Base-by-base conservation (phyloP, 352 stramenopile species). In the Globisporangium ultimum region DNA sequence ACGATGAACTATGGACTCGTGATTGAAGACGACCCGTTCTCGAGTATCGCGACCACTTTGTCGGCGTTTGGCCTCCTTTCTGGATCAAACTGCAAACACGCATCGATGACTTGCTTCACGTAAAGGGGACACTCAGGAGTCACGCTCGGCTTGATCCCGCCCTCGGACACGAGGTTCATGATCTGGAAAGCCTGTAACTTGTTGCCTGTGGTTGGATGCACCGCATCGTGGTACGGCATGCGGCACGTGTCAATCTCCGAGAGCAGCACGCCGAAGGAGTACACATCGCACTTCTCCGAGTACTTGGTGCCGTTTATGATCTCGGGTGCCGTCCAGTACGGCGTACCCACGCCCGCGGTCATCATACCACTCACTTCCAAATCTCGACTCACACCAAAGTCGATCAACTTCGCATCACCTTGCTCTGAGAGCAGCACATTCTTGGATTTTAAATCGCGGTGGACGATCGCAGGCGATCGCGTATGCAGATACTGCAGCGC, bases 401-500 rank as follows among this genome's bases (percentile, higher is more conserved):
- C 28, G 28, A 36, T 36, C 28, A 36, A 0, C 7, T 36, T 36
- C 28, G 28, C 28, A 10, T 36, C 28, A 5, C 28, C 28, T 36
- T 36, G 28, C 28, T 2, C 28, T 36, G 28, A 36, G 28, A 36
- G 28, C 7, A 36, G 28, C 28, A 36, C 28, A 10, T 36, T 10
- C 18, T 70, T 53, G 10, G 76, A 76, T 43, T 83, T 72, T 48
- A 86, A 73, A 24, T 78, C 72, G 2, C 76, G 73, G 55, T 83
- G 76, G 11, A 86, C 55, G 18, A 84, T 64, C 10, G 74, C 63
- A 20, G 69, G 67, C 7, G 58, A 57, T 10, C n/a, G n/a, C 20
- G 20, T 7, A 22, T 48, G 17, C 20, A 55, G 68, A 73, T 74
- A 87, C 8, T 73, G 73, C 8, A 87, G 71, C 18, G 69, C 76